These are phyloP conservation scores for Elasticomyces elasticus DNA, from an alignment of 495 filamentous ascomycete genomes.

Conservation along the genomic window DNA sequence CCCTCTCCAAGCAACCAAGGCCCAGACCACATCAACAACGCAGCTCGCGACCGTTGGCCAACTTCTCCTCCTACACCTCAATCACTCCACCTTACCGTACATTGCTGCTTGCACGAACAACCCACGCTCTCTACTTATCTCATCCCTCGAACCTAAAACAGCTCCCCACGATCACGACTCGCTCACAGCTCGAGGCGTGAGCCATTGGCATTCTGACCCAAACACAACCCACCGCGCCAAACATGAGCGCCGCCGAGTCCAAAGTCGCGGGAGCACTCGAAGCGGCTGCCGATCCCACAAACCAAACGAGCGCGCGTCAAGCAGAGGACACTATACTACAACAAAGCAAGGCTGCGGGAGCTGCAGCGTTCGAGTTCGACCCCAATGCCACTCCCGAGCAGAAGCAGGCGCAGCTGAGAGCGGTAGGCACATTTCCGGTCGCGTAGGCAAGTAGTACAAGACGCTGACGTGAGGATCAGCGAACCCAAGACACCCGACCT, in stretches of 20 bases:
- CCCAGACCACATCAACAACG: too few species aligned
- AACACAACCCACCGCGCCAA: background rate
- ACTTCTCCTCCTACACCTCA: background rate
- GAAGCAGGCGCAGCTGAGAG: conserved; percentile 67
- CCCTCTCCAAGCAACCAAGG: too few species aligned
- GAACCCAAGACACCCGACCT: conserved; percentile 5
- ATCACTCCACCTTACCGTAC: background rate
- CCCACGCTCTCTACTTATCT: background rate
- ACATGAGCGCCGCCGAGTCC: background rate
- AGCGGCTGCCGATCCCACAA: conserved; percentile 57
- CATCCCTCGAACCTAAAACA: too few species aligned
- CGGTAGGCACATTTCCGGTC: too few species aligned
- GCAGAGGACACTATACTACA: conserved; percentile 61
- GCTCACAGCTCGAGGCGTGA: too few species aligned
- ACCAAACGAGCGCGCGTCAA: conserved; percentile 54
- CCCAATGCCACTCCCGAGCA: conserved; percentile 74
- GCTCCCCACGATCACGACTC: too few species aligned
- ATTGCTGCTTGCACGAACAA: background rate
- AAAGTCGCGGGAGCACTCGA: conserved; percentile 50
- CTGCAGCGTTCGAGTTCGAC: conserved; percentile 73
- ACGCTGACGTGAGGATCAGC: conserved; percentile 8
- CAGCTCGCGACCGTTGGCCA: too few species aligned
- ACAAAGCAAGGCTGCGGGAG: conserved; percentile 66
- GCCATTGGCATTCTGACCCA: too few species aligned
- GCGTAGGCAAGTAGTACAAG: background rate